phyloP scores from a whole-genome alignment of 2,329 filamentous ascomycete species.

The Acrodontium crateriforme region DNA sequence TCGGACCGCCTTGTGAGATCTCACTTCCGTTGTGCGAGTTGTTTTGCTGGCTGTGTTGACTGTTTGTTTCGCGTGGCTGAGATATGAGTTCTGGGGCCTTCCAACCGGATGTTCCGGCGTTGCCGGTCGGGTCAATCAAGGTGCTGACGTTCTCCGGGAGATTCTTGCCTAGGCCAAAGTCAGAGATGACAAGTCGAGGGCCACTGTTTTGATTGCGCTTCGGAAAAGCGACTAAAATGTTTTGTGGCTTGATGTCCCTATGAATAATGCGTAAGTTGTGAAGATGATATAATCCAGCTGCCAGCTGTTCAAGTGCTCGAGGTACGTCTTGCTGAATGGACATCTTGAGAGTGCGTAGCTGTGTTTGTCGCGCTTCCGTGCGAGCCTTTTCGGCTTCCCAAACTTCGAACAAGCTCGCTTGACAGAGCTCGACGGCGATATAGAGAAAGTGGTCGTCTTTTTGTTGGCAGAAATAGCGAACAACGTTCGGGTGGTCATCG shows the following conservation, averaged over 20 bases:
- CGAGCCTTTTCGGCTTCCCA: slow-evolving; percentile 73
- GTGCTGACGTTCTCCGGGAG: slow-evolving; percentile 89
- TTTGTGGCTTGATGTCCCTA: slow-evolving; percentile 92
- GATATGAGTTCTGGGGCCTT: slow-evolving; percentile 86
- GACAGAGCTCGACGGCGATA: slow-evolving; percentile 87
- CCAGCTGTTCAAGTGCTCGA: slow-evolving; percentile 74
- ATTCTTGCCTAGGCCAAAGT: slow-evolving; percentile 97
- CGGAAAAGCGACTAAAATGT: slow-evolving; percentile 69
- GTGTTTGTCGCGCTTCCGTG: slow-evolving; percentile 24
- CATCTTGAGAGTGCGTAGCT: slow-evolving; percentile 46
- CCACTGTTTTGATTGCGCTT: slow-evolving; percentile 50
- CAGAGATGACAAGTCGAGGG: slow-evolving; percentile 83
- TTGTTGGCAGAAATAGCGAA: slow-evolving; percentile 90
- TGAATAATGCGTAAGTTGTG: slow-evolving; percentile 91
- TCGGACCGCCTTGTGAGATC: slow-evolving; percentile 38
- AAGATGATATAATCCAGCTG: slow-evolving; percentile 74
- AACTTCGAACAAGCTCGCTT: slow-evolving; percentile 83
- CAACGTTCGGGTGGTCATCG: slow-evolving; percentile 91
- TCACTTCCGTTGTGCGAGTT: slow-evolving; percentile 38
- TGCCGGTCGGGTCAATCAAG: slow-evolving; percentile 83
- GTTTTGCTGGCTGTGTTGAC: slow-evolving; percentile 29
- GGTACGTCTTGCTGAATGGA: slow-evolving; percentile 64
- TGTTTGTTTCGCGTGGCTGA: slow-evolving; percentile 32
- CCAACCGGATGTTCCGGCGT: slow-evolving; percentile 92
- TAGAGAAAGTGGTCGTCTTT: slow-evolving; percentile 83